phyloP scores from a whole-genome alignment of 176 grass and related monocot species.

The Zea luxurians region DNA sequence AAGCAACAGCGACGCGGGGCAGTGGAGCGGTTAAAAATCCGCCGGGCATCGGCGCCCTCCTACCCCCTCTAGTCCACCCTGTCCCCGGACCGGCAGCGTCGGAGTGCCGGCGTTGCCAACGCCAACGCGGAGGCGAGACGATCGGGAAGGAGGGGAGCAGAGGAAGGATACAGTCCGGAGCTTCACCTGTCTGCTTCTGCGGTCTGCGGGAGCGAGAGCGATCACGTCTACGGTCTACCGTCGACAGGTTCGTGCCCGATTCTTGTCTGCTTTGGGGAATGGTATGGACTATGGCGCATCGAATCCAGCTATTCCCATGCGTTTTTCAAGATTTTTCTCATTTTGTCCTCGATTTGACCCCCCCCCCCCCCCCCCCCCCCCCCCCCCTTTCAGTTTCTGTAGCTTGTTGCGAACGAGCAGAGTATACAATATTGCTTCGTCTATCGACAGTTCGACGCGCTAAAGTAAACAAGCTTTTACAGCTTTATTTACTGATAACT shows the following conservation, averaged over 20 bases:
- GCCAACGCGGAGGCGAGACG: no score
- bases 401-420: constrained; percentile 1
- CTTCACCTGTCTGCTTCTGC: background rate
- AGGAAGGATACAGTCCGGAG: background rate
- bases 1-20: constrained; percentile 21
- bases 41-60: background rate
- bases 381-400: background rate
- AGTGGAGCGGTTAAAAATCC: constrained; percentile 17
- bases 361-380: no score
- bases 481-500: background rate
- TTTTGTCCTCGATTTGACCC: background rate
- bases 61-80: background rate
- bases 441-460: background rate
- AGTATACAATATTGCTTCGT: background rate
- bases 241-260: constrained; percentile 5
- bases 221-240: background rate
- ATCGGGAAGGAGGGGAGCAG: no score
- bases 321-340: background rate
- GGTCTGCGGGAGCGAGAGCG: constrained; percentile 1
- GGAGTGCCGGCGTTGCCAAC: constrained; percentile 8
- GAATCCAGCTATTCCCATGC: background rate
- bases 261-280: background rate
- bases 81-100: constrained; percentile 2
- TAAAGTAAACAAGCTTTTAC: background rate
- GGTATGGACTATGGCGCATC: background rate